These are phyloP conservation scores for Candida stauntonica DNA, from an alignment of 805 yeast species.

Conservation along the genomic window DNA sequence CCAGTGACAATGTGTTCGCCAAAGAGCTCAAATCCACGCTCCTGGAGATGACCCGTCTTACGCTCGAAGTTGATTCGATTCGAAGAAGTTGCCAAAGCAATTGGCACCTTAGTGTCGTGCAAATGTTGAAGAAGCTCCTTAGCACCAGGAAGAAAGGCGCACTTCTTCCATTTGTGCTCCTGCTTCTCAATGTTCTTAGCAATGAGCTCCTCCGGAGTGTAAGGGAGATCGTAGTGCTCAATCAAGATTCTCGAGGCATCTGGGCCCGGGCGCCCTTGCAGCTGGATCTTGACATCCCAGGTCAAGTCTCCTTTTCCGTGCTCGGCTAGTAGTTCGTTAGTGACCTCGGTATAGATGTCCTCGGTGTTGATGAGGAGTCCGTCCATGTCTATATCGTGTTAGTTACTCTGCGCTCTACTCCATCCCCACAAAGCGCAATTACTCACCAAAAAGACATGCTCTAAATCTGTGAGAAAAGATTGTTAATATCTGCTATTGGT, in stretches of 20 bases:
- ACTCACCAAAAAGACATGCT: slow-evolving; percentile 72
- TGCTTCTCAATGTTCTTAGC: slow-evolving; percentile 48
- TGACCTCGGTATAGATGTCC: slow-evolving; percentile 79
- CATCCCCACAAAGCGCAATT: not conserved
- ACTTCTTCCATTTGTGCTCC: slow-evolving; percentile 51
- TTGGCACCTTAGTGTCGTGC: slow-evolving; percentile 53
- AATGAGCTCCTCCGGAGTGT: slow-evolving; percentile 61
- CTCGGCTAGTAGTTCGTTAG: slow-evolving; percentile 58
- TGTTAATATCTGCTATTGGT: too few species aligned
- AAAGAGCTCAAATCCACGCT: slow-evolving; percentile 60
- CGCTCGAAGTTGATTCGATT: slow-evolving; percentile 51
- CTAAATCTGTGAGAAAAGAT: slow-evolving; percentile 39
- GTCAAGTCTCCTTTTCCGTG: slow-evolving; percentile 77
- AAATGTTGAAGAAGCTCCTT: slow-evolving; percentile 57
- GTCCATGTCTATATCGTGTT: slow-evolving; percentile 66
- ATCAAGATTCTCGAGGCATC: slow-evolving; percentile 49
- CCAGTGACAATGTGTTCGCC: slow-evolving; percentile 74
- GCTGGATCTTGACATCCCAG: slow-evolving; percentile 83
- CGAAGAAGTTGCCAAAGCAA: slow-evolving; percentile 91
- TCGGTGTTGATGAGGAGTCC: slow-evolving; percentile 92
- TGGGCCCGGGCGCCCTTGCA: slow-evolving; percentile 91
- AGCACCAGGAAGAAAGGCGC: slow-evolving; percentile 82
- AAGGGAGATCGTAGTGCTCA: slow-evolving; percentile 62
- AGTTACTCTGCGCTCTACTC: not conserved
- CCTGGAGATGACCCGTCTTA: slow-evolving; percentile 65